Conservation (phyloP, 1,139 yeast genomes). For the Saccharomyces hybrid region DNA sequence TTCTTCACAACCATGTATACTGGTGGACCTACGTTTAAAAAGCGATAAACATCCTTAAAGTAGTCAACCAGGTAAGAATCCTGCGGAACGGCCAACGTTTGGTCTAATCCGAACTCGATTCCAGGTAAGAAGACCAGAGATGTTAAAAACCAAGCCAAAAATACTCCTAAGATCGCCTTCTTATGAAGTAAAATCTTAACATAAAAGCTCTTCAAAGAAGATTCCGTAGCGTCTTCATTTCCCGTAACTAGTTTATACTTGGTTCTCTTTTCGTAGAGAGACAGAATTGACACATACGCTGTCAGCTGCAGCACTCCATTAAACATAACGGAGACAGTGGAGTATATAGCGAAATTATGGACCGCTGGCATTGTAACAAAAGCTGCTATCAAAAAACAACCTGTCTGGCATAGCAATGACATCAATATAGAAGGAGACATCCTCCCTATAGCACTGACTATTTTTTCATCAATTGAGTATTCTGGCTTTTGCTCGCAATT, state of each 20-base stretch:
- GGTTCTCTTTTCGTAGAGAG: slow-evolving; percentile 21
- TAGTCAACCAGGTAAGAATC: slow-evolving; percentile 76
- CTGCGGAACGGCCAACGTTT: slow-evolving; percentile 75
- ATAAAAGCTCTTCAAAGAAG: slow-evolving; percentile 36
- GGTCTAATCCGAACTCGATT: slow-evolving; percentile 76
- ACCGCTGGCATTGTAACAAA: slow-evolving; percentile 93
- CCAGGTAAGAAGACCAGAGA: slow-evolving; percentile 64
- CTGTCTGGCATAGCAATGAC: slow-evolving; percentile 67
- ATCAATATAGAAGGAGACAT: slow-evolving; percentile 85
- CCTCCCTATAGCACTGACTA: slow-evolving; percentile 56
- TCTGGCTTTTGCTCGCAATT: slow-evolving; percentile 42
- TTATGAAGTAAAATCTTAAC: not conserved
- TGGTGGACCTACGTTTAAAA: slow-evolving; percentile 86
- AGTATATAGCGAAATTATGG: slow-evolving; percentile 80
- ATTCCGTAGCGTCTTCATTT: slow-evolving; percentile 17
- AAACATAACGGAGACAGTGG: slow-evolving; percentile 76
- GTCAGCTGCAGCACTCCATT: slow-evolving; percentile 78
- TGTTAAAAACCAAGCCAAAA: slow-evolving; percentile 55
- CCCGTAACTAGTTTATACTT: slow-evolving; percentile 2
- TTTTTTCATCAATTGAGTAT: slow-evolving; percentile 44
- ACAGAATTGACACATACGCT: slow-evolving; percentile 63
- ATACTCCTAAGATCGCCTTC: slow-evolving; percentile 39
- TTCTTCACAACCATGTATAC: slow-evolving; percentile 71
- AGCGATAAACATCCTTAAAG: slow-evolving; percentile 65
- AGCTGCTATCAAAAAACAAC: slow-evolving; percentile 74